Evolutionary conservation across 2,329 filamentous ascomycete species (phyloP), one percentile per base, ranked within the genome.

Genomic region (Ceratocystis colombiana): DNA sequence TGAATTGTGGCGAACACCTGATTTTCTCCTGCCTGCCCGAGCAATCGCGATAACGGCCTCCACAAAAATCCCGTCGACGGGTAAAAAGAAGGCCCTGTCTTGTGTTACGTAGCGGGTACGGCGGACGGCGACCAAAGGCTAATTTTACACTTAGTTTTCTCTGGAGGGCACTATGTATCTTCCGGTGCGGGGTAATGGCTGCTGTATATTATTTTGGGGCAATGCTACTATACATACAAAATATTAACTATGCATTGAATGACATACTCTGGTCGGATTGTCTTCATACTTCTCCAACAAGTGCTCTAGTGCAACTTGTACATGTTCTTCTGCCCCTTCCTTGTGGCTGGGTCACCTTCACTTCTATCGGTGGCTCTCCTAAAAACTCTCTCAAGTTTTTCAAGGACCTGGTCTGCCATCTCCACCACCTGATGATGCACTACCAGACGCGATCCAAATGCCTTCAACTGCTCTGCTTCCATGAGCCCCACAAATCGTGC

Each of bases 401-500:
- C 73, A 59, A 91, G 76, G 1, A 87, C 83, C 70, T 85, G 82
- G 0, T 85, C 82, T 2, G 75, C 75, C 69, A 80, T 80, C 73
- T 81, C 76, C 17, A 84, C 84, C 69, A 89, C 85, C 78, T 92
- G 80, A 68, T 80, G 81, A 68, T 79, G 80, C 53, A 77, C 77
- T 65, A 82, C 80, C 66, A 83, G 68, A 37, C 79, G 74, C 37
- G 73, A 73, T 1, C 74, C 74, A 65, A 73, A 69, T 3, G 80
- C 70, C 68, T 74, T 76, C 66, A 83, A 71, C 0, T 80, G 80
- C 10, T 73, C 75, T 44, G 77, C 76, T 61, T 72, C 71, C 5
- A 76, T 77, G 41, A 79, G 72, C 70, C 75, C 72, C 15, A 73
- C 72, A 64, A 82, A 76, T 48, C 72, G 73, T 65, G 73, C 73